phyloP scores from a whole-genome alignment of 73 alveolate genomes.

The Paramecium sexaurelia region DNA sequence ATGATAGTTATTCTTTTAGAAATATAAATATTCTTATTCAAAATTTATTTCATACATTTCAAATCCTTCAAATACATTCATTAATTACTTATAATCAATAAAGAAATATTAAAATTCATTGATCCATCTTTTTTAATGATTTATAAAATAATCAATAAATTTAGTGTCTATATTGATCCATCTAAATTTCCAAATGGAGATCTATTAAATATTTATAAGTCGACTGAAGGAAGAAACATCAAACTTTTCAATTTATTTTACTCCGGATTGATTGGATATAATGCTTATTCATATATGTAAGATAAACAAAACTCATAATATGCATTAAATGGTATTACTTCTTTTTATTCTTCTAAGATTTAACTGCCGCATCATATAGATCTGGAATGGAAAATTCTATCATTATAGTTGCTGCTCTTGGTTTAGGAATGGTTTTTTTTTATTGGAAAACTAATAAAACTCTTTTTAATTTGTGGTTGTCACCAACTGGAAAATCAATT shows the following conservation, averaged over 20 bases:
- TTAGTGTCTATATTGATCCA: constrained; percentile 21
- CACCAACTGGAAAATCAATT: background rate
- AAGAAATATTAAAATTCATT: background rate
- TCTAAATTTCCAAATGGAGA: constrained; percentile 19
- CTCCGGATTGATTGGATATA: background rate
- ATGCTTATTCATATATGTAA: background rate
- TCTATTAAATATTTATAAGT: background rate
- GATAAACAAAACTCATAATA: background rate
- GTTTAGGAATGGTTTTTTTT: background rate
- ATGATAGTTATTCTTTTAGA: too few relatives aligned
- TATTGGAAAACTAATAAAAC: constrained; percentile 22
- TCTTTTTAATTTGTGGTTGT: constrained; percentile 2
- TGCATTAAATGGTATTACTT: background rate
- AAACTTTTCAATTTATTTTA: background rate
- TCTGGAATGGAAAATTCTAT: constrained; percentile 17
- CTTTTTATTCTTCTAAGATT: background rate
- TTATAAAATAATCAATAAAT: constrained; percentile 3
- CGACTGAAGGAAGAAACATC: background rate
- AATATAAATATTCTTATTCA: background rate
- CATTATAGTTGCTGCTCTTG: background rate
- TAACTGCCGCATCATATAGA: background rate
- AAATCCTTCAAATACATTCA: too few relatives aligned
- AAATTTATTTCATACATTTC: too few relatives aligned
- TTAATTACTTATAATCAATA: background rate
- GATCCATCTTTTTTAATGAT: background rate